phyloP scores from a whole-genome alignment of 768 basidiomycete species.

The Porphyrellus cyaneotinctus region DNA sequence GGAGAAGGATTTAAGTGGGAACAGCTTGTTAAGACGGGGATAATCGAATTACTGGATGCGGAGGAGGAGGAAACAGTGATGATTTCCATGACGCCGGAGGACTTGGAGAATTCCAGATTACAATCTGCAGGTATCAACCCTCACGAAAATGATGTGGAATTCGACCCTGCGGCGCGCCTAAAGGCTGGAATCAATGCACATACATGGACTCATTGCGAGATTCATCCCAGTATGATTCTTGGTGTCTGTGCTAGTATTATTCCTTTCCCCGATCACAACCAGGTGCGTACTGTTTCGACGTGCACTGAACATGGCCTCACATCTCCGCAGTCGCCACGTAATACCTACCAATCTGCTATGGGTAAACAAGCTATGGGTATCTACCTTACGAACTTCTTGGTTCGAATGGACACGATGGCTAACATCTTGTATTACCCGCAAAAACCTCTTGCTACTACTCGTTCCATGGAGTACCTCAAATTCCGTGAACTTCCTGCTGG shows the following conservation, averaged over 20 bases:
- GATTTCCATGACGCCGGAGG: slow-evolving; percentile 98
- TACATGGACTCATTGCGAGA: slow-evolving; percentile 98
- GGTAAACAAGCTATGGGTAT: slow-evolving; percentile 99
- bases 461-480: slow-evolving; percentile 98
- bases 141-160: slow-evolving; percentile 60
- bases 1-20: slow-evolving; percentile 74
- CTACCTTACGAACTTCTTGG: slow-evolving; percentile 95
- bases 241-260: slow-evolving; percentile 99
- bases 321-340: slow-evolving; percentile 83
- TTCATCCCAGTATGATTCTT: slow-evolving; percentile 98
- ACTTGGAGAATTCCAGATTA: slow-evolving; percentile 79
- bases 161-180: slow-evolving; percentile 83
- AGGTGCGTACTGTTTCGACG: slow-evolving; percentile 48
- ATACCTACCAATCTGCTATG: slow-evolving; percentile 99
- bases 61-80: slow-evolving; percentile 99
- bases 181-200: slow-evolving; percentile 83
- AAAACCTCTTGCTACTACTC: slow-evolving; percentile 96
- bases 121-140: slow-evolving; percentile 58
- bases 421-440: slow-evolving; percentile 99
- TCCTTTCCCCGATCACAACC: slow-evolving; percentile 99
- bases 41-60: slow-evolving; percentile 92
- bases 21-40: slow-evolving; percentile 77
- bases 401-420: slow-evolving; percentile 99
- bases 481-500: slow-evolving; percentile 98
- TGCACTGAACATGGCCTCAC: neutral